Evolutionary conservation across 306 rosid genomes (phyloP).

Genomic region (Cucurbita pepo): DNA sequence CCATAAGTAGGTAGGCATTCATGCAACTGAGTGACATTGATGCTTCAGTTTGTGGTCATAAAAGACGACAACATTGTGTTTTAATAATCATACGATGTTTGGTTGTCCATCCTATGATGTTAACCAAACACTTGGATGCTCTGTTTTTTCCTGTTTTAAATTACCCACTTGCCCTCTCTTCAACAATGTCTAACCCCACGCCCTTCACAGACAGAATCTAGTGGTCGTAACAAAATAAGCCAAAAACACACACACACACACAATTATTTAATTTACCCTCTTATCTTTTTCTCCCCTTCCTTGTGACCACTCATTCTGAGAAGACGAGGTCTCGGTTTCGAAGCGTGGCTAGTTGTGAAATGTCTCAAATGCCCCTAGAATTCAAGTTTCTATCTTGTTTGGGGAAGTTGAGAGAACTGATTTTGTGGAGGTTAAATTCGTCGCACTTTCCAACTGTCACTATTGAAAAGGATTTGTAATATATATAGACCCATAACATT

Average conservation of each 20-base stretch:
- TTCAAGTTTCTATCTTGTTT: background rate
- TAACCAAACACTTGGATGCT: background rate
- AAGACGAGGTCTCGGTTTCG: background rate
- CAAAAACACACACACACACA: background rate
- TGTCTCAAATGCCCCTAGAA: background rate
- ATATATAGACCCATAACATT: background rate
- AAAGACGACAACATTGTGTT: background rate
- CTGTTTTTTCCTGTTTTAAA: background rate
- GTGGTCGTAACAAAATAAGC: too few species aligned
- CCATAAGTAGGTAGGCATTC: background rate
- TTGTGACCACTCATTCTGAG: background rate
- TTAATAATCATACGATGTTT: constrained; percentile 6
- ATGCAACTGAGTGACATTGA: background rate
- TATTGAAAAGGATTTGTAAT: background rate
- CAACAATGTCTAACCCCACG: too few species aligned
- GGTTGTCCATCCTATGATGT: background rate
- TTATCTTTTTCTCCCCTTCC: too few species aligned
- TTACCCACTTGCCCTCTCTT: background rate
- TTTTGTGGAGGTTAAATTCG: background rate
- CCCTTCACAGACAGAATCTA: too few species aligned
- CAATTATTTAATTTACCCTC: background rate
- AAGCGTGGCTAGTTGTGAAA: background rate
- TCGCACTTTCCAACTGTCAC: background rate
- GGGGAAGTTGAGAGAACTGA: background rate
- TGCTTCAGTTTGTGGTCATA: background rate